Conservation (phyloP, 768 basidiomycete species). For the Cystofilobasidium ferigula region DNA sequence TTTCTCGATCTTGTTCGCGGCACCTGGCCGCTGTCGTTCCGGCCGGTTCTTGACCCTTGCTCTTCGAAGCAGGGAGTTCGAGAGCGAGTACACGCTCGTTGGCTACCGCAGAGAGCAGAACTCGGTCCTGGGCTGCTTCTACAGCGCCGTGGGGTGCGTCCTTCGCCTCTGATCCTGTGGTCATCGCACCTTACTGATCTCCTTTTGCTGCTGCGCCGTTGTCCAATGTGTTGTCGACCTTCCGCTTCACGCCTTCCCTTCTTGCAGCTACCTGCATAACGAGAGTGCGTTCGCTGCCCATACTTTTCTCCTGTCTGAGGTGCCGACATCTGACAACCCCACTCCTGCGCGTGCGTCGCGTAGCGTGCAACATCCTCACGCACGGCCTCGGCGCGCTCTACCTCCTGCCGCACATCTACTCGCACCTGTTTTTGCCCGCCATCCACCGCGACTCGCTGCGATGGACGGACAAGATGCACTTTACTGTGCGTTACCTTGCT, state of each 20-base stretch:
- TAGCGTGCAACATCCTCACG: conserved; percentile 79
- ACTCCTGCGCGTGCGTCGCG: no score
- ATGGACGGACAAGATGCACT: conserved; percentile 16
- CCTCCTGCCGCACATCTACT: conserved; percentile 45
- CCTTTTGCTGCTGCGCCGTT: background rate
- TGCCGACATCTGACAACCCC: no score
- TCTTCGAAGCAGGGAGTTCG: conserved; percentile 8
- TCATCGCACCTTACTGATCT: no score
- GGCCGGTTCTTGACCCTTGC: background rate
- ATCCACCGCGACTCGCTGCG: background rate
- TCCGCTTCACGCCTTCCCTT: no score
- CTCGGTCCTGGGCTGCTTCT: conserved; percentile 2
- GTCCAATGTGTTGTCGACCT: no score
- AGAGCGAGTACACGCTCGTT: conserved; percentile 16
- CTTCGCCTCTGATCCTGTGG: background rate
- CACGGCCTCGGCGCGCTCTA: conserved; percentile 62
- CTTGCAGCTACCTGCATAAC: conserved; percentile 10
- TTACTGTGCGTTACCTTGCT: conserved; percentile 11
- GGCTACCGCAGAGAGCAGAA: conserved; percentile 20
- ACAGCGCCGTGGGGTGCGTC: conserved; percentile 10
- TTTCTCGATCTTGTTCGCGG: no score
- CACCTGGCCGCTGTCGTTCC: no score
- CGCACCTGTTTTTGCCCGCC: conserved; percentile 42
- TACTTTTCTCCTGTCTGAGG: no score
- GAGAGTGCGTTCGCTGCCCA: no score